Evolutionary conservation across 75 land plant genomes (phyloP).

Genomic region (Sequoiadendron giganteum): DNA sequence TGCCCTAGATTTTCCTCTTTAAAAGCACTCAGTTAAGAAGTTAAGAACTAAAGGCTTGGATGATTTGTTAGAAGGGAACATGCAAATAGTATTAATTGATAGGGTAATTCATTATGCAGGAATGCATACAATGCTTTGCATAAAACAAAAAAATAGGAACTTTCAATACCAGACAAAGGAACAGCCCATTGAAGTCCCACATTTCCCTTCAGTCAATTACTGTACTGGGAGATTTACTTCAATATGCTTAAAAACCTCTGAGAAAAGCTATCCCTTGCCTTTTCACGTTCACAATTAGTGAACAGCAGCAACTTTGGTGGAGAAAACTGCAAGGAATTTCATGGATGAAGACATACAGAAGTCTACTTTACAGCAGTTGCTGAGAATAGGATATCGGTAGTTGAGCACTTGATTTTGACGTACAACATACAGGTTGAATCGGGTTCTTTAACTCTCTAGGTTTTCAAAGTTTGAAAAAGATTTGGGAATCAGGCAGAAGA

Average conservation of each 20-base stretch:
- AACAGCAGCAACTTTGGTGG: background rate
- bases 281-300: background rate
- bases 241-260: background rate
- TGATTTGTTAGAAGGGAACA: background rate
- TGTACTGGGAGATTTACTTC: background rate
- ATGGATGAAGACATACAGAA: background rate
- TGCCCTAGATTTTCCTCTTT: background rate
- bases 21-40: background rate
- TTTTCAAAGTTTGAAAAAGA: background rate
- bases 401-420: background rate
- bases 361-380: background rate
- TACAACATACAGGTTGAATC: background rate
- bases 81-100: background rate
- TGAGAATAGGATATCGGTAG: background rate
- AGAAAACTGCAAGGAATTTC: background rate
- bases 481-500: background rate
- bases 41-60: background rate
- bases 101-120: background rate
- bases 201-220: background rate
- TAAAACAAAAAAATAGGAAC: too few relatives aligned
- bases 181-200: background rate
- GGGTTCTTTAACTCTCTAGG: background rate
- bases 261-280: background rate
- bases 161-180: too few relatives aligned
- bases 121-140: background rate